A percentile compares a stretch with the other conserved stretches of the same genome.
These are phyloP conservation scores for Edaphochlamys debaryana DNA, from an alignment of 139 green algal species.

Conservation along the genomic window DNA sequence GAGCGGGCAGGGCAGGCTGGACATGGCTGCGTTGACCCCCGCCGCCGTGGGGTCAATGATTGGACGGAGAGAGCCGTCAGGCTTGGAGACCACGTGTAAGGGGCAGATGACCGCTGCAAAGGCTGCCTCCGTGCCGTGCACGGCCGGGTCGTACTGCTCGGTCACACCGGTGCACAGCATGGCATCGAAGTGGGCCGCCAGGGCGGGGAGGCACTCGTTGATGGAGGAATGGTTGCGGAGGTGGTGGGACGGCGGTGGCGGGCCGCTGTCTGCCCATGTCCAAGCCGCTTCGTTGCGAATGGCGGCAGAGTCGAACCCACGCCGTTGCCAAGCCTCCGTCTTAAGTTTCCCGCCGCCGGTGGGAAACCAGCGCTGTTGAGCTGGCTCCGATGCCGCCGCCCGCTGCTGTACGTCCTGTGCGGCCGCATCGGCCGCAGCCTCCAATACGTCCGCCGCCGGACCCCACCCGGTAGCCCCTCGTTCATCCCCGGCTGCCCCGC, in stretches of 20 bases:
- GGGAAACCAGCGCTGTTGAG: too few relatives aligned
- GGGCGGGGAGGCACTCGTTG: not conserved
- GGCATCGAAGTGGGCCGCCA: not conserved
- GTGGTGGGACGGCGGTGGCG: not conserved
- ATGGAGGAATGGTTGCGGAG: not conserved
- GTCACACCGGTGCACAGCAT: not conserved
- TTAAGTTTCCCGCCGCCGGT: not conserved
- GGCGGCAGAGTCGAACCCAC: not conserved
- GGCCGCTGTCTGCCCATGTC: not conserved
- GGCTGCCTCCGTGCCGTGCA: not conserved
- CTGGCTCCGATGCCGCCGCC: too few relatives aligned
- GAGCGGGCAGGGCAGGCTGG: not conserved
- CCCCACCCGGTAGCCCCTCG: too few relatives aligned
- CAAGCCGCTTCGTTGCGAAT: not conserved
- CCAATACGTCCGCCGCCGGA: too few relatives aligned
- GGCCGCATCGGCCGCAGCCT: too few relatives aligned
- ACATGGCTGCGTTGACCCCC: slow-evolving; percentile 10
- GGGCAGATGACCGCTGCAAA: slow-evolving; percentile 15
- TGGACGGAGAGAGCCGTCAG: not conserved
- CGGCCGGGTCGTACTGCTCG: not conserved
- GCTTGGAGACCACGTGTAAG: not conserved
- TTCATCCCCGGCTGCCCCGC: too few relatives aligned
- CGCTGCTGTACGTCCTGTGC: too few relatives aligned
- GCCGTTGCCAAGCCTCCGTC: not conserved
- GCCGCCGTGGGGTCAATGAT: not conserved